phyloP scores from a whole-genome alignment of 768 basidiomycete genomes.

The Russula olivacea region DNA sequence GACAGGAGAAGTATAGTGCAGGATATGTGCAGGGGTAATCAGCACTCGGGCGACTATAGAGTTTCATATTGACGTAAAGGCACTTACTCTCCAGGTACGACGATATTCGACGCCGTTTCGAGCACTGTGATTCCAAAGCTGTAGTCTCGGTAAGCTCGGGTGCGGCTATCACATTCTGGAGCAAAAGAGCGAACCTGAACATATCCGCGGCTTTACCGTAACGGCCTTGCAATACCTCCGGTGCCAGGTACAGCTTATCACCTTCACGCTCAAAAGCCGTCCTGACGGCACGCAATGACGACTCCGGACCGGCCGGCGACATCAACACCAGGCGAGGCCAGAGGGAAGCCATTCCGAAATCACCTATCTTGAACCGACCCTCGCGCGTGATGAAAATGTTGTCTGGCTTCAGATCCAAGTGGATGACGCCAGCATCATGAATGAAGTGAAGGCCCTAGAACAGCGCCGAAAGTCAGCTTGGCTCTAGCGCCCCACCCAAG shows the following conservation, averaged over 20 bases:
- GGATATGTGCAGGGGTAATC: not conserved
- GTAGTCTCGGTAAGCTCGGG: slow-evolving; percentile 18
- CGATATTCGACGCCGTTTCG: slow-evolving; percentile 92
- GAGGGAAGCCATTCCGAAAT: slow-evolving; percentile 97
- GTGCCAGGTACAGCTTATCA: slow-evolving; percentile 94
- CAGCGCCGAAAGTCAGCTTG: slow-evolving; percentile 24
- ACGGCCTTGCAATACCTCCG: slow-evolving; percentile 85
- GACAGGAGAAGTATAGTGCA: slow-evolving; percentile 7
- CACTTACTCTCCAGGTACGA: slow-evolving; percentile 93
- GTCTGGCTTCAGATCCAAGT: slow-evolving; percentile 95
- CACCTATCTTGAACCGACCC: slow-evolving; percentile 93
- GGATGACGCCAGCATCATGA: slow-evolving; percentile 82
- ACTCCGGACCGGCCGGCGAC: slow-evolving; percentile 25
- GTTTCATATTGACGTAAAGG: slow-evolving; percentile 15
- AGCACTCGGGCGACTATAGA: not conserved
- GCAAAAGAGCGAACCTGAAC: slow-evolving; percentile 61
- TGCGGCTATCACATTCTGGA: not conserved
- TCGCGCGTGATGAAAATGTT: slow-evolving; percentile 88
- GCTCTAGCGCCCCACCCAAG: not conserved
- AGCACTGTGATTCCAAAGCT: slow-evolving; percentile 95
- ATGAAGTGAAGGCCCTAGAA: slow-evolving; percentile 79
- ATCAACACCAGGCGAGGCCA: slow-evolving; percentile 61
- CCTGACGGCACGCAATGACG: slow-evolving; percentile 14
- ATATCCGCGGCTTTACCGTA: slow-evolving; percentile 95
- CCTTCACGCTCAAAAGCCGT: slow-evolving; percentile 88